phyloP scores from a whole-genome alignment of 495 filamentous ascomycete genomes.

The Neurospora sp. region DNA sequence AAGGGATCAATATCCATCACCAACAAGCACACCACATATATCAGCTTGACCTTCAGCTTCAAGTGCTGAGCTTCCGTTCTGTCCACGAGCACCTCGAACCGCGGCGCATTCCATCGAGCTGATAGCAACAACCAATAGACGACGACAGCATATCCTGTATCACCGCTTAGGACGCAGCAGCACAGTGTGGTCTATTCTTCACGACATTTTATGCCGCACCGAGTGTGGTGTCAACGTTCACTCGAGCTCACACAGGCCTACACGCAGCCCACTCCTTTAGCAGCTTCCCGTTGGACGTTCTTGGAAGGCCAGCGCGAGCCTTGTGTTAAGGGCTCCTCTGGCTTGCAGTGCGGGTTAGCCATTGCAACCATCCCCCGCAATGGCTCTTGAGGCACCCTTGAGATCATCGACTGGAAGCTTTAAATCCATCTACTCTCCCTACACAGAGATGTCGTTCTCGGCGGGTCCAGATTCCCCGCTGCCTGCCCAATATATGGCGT shows the following conservation, averaged over 20 bases:
- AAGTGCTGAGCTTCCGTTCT: background rate
- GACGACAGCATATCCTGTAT: background rate
- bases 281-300: background rate
- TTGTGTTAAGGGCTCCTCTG: background rate
- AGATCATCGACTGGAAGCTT: slow-evolving; percentile 43
- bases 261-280: background rate
- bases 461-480: slow-evolving; percentile 44
- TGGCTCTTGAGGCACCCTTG: slow-evolving; percentile 52
- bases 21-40: background rate
- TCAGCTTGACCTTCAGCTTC: background rate
- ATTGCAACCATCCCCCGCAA: slow-evolving; percentile 15
- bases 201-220: background rate
- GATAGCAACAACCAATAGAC: background rate
- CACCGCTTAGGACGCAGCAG: background rate
- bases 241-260: background rate
- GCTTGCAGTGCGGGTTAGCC: background rate
- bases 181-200: background rate
- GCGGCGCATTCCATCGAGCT: background rate
- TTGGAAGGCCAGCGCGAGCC: background rate
- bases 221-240: background rate
- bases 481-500: slow-evolving; percentile 38
- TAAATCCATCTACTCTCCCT: slow-evolving; percentile 49
- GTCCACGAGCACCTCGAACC: background rate
- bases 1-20: background rate
- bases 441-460: slow-evolving; percentile 46